Percentiles rank a stretch among this genome's conserved stretches.
These are phyloP conservation scores for Aegilops bicornis DNA, from an alignment of 176 grass and related monocot genomes.

Conservation along the genomic window DNA sequence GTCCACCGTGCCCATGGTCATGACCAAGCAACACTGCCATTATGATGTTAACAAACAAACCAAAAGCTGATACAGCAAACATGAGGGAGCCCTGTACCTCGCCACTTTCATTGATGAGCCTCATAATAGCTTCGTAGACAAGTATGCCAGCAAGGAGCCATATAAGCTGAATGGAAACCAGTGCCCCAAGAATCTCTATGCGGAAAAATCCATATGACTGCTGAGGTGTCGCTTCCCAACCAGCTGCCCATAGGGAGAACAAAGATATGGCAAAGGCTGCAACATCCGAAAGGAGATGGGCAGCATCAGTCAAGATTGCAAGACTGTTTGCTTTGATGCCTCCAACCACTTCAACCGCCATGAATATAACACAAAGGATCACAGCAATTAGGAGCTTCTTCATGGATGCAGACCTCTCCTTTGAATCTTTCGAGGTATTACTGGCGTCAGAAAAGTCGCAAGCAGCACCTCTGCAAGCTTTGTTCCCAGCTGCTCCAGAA, in stretches of 20 bases:
- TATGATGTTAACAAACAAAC: conserved; percentile 88
- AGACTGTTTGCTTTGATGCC: conserved; percentile 97
- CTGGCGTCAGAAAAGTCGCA: conserved; percentile 71
- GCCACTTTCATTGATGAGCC: conserved; percentile 69
- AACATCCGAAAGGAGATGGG: conserved; percentile 96
- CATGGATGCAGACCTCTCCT: conserved; percentile 78
- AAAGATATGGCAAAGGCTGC: conserved; percentile 95
- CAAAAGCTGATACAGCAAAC: conserved; percentile 95
- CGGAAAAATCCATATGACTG: conserved; percentile 97
- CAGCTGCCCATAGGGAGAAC: conserved; percentile 92
- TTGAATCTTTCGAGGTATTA: conserved; percentile 56
- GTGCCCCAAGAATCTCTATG: conserved; percentile 82
- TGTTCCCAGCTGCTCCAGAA: conserved; percentile 53
- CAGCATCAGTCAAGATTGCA: conserved; percentile 93
- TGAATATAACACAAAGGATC: conserved; percentile 85
- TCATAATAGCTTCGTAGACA: conserved; percentile 87
- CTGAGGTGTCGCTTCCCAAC: conserved; percentile 94
- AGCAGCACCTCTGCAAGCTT: conserved; percentile 62
- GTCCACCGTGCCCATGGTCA: conserved; percentile 81
- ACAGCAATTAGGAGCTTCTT: conserved; percentile 81
- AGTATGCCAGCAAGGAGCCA: conserved; percentile 95
- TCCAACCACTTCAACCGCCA: conserved; percentile 89
- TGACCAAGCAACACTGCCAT: conserved; percentile 97
- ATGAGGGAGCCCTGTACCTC: conserved; percentile 88
- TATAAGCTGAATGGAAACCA: conserved; percentile 98